Base-by-base conservation (phyloP, 2,329 filamentous ascomycete species). In the Aspergillus texensis region DNA sequence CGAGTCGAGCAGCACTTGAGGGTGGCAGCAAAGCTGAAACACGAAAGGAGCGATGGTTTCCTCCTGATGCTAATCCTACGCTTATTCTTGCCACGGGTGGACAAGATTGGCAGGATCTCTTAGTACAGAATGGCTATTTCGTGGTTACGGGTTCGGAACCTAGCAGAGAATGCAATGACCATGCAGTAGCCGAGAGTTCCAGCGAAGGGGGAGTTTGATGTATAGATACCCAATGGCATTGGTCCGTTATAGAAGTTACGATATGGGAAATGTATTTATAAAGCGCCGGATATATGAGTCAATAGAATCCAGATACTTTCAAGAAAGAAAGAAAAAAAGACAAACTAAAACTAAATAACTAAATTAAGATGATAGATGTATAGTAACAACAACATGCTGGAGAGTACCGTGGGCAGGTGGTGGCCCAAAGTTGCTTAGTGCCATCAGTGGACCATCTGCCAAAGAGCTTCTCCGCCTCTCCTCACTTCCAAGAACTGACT, bases 1-100 rank as follows among this genome's bases (percentile, higher is more conserved):
- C 90, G 55, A 91, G 91, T 55, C 85, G 90, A 60, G 91, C 91
- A 41, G 93, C 93, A 0, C 79, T 94, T 0, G 92, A 95, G 74
- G 91, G 91, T 16, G 89, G 91, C 1, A 83, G 86, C 60, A 86
- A 92, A 65, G 83, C 84, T 34, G 86, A 81, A 2, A 91, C 89
- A 9, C 84, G 92, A 48, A 83, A 86, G 56, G 91, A 94, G 64
- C 85, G 84, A 63, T 95, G 92, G 83, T 94, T 96, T 72, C 81
- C 84, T 0, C 81, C 84, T 3, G 80, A 82, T 12, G 75, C 92
- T 11, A 88, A 91, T 69, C 81, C 87, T 4, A 75, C 81, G 1
- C 78, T 85, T 26, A 87, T 94, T 2, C 82, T 93, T 78, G 80
- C 79, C n/a, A 94, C 92, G 0, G 88, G 87, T 16, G 77, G 75